These are phyloP conservation scores for Trametes cubensis DNA, from an alignment of 768 basidiomycete genomes.

Conservation along the genomic window DNA sequence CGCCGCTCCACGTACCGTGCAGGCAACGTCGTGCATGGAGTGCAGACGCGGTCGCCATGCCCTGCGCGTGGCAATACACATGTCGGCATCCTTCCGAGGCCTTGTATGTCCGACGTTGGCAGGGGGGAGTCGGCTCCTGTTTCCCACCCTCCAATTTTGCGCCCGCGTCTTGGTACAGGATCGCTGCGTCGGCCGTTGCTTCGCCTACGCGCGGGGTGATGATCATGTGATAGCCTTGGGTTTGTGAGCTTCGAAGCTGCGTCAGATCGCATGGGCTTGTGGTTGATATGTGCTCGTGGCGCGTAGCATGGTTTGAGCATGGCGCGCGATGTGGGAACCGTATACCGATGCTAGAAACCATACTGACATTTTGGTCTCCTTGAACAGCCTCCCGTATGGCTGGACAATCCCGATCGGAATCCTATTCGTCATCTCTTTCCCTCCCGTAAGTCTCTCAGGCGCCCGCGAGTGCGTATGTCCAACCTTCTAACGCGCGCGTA, in stretches of 20 bases:
- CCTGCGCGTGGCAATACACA: not conserved
- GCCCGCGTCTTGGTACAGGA: not conserved
- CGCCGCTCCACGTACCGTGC: too few relatives aligned
- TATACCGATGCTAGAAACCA: too few relatives aligned
- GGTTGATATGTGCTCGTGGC: too few relatives aligned
- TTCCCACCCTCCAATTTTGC: too few relatives aligned
- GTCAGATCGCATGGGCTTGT: too few relatives aligned
- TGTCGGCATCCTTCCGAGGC: not conserved
- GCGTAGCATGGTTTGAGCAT: too few relatives aligned
- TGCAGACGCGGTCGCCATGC: not conserved
- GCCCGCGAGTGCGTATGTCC: constrained; percentile 24
- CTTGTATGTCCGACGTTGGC: too few relatives aligned
- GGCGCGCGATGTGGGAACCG: too few relatives aligned
- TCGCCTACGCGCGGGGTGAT: not conserved
- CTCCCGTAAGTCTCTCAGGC: constrained; percentile 34
- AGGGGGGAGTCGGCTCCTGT: too few relatives aligned
- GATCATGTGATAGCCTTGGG: not conserved
- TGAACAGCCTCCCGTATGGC: constrained; percentile 34
- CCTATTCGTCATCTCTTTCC: constrained; percentile 48
- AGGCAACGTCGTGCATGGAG: not conserved
- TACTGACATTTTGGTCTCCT: not conserved
- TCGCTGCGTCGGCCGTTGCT: not conserved
- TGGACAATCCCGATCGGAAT: constrained; percentile 49
- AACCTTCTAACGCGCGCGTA: constrained; percentile 29
- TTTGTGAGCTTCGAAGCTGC: too few relatives aligned